Percentiles rank a stretch among this genome's conserved stretches.
Conservation (phyloP, 1,284 basidiomycete species). For the Leccinum griseonigrum region DNA sequence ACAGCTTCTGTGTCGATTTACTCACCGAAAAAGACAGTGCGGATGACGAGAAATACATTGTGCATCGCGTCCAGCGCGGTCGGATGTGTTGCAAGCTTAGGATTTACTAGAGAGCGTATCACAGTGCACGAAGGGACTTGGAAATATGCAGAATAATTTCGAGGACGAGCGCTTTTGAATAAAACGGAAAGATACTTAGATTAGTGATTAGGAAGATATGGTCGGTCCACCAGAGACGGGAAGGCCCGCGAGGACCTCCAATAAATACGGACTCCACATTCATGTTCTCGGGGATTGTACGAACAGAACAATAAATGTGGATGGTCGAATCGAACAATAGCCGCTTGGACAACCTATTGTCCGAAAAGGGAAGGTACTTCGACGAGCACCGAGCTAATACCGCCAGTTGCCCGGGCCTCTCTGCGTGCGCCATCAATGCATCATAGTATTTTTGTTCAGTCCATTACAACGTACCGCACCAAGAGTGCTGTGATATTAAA, state of each 20-base stretch:
- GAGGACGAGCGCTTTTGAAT: background rate
- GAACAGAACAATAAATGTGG: slow-evolving; percentile 20
- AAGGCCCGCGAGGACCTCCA: background rate
- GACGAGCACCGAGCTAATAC: background rate
- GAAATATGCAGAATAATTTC: background rate
- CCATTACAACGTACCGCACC: background rate
- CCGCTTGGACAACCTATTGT: slow-evolving; percentile 8
- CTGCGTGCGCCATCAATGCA: too few relatives aligned
- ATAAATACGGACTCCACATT: slow-evolving; percentile 19
- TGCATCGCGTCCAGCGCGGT: slow-evolving; percentile 27
- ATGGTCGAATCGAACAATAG: background rate
- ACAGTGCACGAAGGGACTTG: background rate
- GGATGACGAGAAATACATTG: slow-evolving; percentile 49
- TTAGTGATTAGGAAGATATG: background rate
- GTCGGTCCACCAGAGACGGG: slow-evolving; percentile 22
- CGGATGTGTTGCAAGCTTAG: slow-evolving; percentile 2
- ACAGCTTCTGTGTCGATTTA: background rate
- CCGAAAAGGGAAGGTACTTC: slow-evolving; percentile 20
- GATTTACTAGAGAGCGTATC: background rate
- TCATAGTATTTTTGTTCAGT: background rate
- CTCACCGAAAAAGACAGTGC: slow-evolving; percentile 59
- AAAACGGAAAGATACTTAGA: slow-evolving; percentile 4
- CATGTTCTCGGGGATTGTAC: slow-evolving; percentile 1
- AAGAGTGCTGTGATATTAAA: background rate
- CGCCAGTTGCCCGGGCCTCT: too few relatives aligned